Evolutionary conservation across 306 rosid genomes (phyloP), one percentile per base, ranked within the genome.

Genomic region (Vigna trinervia): DNA sequence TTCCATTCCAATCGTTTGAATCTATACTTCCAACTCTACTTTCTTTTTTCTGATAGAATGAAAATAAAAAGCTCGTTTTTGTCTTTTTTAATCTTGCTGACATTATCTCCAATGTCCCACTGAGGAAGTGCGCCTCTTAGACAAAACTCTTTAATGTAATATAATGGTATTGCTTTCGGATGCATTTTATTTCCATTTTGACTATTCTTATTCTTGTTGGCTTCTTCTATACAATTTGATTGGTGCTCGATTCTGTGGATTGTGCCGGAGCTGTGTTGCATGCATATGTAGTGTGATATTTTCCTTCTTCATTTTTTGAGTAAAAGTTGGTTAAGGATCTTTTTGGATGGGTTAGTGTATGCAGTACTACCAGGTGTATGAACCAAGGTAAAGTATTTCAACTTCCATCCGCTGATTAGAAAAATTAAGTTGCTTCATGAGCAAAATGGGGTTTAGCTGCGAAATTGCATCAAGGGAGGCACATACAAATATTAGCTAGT

Each of bases 361-460:
- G 75, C 14, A 20, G 23, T 30, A 34, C 6, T 52, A 39, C 28
- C 48, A 39, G 73, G 51, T 62, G n/a, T 50, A 38, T 71, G 78
- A 36, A 61, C 52, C 47, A 71, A 51, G 83, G 65, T 45, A 48
- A 61, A n/a, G 65, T 56, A 50, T 51, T 61, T 52, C 65, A 63
- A 79, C 51, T 63, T 43, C 11, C 56, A 52, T 8, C 20, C 20
- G 6, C 43, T 5, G 53, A 28, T 5, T n/a, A 34, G 71, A 50
- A 19, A 50, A 47, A 19, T 47, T 17, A 2, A 47, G 54, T 1
- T 34, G 32, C 52, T 41, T 68, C 11, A 28, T 57, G 69, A 28
- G 59, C 5, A 39, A 41, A 57, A 45, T 22, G 77, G 15, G 46
- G 52, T 8, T 63, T 50, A 4, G 71, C 15, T 6, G 48, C 19